Conservation (phyloP, 352 stramenopile genomes). For the Labyrinthula sp. region DNA sequence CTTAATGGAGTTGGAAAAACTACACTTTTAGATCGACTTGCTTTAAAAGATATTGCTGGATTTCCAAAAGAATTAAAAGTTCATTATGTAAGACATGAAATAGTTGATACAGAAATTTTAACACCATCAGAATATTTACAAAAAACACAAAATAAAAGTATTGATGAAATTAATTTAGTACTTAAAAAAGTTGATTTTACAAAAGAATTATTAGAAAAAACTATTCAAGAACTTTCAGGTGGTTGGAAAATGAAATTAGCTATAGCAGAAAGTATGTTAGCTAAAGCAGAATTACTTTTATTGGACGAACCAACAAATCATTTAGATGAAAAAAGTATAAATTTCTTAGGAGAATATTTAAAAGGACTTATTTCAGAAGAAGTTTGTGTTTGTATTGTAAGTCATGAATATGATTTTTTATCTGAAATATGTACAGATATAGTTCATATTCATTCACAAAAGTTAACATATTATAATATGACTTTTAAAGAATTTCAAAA, state of each 20-base stretch:
- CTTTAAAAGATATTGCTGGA: conserved; percentile 71
- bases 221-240: conserved; percentile 69
- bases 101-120: conserved; percentile 35
- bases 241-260: conserved; percentile 69
- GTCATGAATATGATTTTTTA: conserved; percentile 98
- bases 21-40: conserved; percentile 86
- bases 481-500: conserved; percentile 99
- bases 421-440: conserved; percentile 97
- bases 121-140: conserved; percentile 20
- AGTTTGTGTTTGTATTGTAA: conserved; percentile 79
- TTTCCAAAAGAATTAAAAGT: conserved; percentile 93
- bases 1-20: conserved; percentile 89
- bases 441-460: conserved; percentile 88
- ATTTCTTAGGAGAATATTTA: conserved; percentile 90
- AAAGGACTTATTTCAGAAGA: conserved; percentile 68
- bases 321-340: conserved; percentile 75
- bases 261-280: conserved; percentile 41
- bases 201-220: conserved; percentile 43
- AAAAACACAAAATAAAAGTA: conserved; percentile 6
- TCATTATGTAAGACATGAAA: conserved; percentile 97
- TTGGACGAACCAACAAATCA: conserved; percentile 61
- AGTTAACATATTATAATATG: conserved; percentile 92
- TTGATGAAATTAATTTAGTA: conserved; percentile 16
- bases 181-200: conserved; percentile 18
- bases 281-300: conserved; percentile 48